These are phyloP conservation scores for Orobanche coerulescens DNA, from an alignment of 257 asterid species.

Conservation along the genomic window DNA sequence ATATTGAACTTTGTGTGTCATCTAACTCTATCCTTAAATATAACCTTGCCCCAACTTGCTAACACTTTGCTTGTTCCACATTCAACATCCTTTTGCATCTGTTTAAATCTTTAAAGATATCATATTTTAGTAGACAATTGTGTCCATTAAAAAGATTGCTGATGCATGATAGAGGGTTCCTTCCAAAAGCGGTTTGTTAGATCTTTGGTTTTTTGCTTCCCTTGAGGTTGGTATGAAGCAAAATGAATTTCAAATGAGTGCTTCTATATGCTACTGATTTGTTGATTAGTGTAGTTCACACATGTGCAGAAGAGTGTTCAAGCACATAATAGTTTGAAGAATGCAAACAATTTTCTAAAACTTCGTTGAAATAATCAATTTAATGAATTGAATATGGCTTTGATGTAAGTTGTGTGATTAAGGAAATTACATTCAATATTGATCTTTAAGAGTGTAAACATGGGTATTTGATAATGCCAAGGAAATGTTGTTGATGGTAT, in stretches of 20 bases:
- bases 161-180: not conserved
- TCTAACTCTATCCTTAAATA: not conserved
- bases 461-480: too few relatives aligned
- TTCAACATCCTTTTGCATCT: not conserved
- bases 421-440: too few relatives aligned
- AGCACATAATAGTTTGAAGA: not conserved
- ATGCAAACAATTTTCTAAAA: too few relatives aligned
- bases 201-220: conserved; percentile 1
- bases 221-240: not conserved
- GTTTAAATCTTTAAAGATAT: not conserved
- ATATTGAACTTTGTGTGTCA: not conserved
- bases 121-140: not conserved
- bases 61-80: not conserved
- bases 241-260: not conserved
- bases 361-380: too few relatives aligned
- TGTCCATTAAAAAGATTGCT: not conserved
- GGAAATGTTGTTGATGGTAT: too few relatives aligned
- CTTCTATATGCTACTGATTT: too few relatives aligned
- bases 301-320: not conserved
- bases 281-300: too few relatives aligned
- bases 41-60: not conserved
- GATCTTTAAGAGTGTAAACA: too few relatives aligned
- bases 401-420: too few relatives aligned
- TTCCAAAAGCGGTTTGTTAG: not conserved
- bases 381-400: too few relatives aligned